Percentiles rank a stretch among this genome's conserved stretches.
Evolutionary conservation across 1,284 basidiomycete species (phyloP).

Genomic region (Apiotrichum montevideense): DNA sequence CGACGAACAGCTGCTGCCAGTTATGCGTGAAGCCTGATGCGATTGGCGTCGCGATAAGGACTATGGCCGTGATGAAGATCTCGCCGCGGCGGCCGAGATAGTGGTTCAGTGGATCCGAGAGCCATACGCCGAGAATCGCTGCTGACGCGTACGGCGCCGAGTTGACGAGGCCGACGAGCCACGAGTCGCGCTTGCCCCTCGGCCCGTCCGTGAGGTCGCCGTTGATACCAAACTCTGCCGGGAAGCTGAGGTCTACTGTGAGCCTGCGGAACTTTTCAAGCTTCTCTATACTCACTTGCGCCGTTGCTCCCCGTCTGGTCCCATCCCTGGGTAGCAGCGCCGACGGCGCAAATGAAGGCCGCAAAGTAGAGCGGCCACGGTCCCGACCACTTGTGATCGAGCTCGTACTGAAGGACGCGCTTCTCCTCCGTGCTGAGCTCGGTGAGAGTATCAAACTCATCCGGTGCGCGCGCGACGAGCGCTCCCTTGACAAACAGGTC

Average conservation of each 20-base stretch:
- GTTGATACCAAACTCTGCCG: conserved; percentile 61
- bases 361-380: conserved; percentile 45
- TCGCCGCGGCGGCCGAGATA: conserved; percentile 65
- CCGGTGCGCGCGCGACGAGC: conserved; percentile 56
- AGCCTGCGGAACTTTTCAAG: too few species aligned
- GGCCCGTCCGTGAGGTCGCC: not conserved
- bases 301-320: conserved; percentile 43
- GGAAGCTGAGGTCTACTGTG: conserved; percentile 55
- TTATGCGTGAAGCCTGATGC: conserved; percentile 53
- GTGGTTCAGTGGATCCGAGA: conserved; percentile 65
- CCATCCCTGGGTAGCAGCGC: conserved; percentile 26
- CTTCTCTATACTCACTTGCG: conserved; percentile 45
- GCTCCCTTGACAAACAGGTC: conserved; percentile 56
- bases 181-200: conserved; percentile 46
- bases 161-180: conserved; percentile 64
- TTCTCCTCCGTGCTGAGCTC: conserved; percentile 60
- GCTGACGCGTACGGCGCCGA: conserved; percentile 62
- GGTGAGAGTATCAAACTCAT: conserved; percentile 50
- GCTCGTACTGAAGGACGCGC: conserved; percentile 50
- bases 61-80: conserved; percentile 64
- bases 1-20: conserved; percentile 52
- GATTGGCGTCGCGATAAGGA: conserved; percentile 28
- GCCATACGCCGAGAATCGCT: conserved; percentile 41
- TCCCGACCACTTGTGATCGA: conserved; percentile 60
- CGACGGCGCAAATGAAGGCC: conserved; percentile 22